A percentile compares a stretch with the other conserved stretches of the same genome.
phyloP scores from a whole-genome alignment of 345 rosid species.

The Odontarrhena argentea region DNA sequence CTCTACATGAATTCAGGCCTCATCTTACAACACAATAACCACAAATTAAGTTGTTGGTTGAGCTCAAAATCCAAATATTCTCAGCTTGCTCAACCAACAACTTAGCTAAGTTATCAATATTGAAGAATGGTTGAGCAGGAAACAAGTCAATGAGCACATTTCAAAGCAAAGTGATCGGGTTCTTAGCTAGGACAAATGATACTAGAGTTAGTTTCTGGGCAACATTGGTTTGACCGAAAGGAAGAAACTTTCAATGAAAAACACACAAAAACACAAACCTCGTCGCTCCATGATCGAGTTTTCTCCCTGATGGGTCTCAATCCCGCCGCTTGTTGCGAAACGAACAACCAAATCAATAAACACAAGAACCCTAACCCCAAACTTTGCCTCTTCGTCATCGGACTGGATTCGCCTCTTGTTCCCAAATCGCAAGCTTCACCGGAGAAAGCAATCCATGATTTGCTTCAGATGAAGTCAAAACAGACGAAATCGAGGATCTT shows the following conservation, averaged over 20 bases:
- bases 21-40: not conserved
- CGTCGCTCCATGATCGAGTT: slow-evolving; percentile 86
- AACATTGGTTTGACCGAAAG: slow-evolving; percentile 10
- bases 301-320: slow-evolving; percentile 91
- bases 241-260: slow-evolving; percentile 8
- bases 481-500: slow-evolving; percentile 7
- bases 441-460: slow-evolving; percentile 44
- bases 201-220: slow-evolving; percentile 1
- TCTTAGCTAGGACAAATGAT: not conserved
- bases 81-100: slow-evolving; percentile 13
- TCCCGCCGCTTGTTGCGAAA: slow-evolving; percentile 60
- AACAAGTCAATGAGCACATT: slow-evolving; percentile 23
- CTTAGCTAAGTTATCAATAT: not conserved
- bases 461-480: slow-evolving; percentile 69
- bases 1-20: not conserved
- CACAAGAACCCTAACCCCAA: slow-evolving; percentile 58
- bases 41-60: not conserved
- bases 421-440: slow-evolving; percentile 28
- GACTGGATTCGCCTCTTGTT: slow-evolving; percentile 13
- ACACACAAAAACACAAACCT: slow-evolving; percentile 52
- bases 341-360: slow-evolving; percentile 55
- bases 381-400: slow-evolving; percentile 43
- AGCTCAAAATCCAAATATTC: not conserved
- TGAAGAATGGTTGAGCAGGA: not conserved
- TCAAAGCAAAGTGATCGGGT: slow-evolving; percentile 11